Base-by-base conservation (phyloP, 2,329 filamentous ascomycete genomes). In the Hysterium pulicare region DNA sequence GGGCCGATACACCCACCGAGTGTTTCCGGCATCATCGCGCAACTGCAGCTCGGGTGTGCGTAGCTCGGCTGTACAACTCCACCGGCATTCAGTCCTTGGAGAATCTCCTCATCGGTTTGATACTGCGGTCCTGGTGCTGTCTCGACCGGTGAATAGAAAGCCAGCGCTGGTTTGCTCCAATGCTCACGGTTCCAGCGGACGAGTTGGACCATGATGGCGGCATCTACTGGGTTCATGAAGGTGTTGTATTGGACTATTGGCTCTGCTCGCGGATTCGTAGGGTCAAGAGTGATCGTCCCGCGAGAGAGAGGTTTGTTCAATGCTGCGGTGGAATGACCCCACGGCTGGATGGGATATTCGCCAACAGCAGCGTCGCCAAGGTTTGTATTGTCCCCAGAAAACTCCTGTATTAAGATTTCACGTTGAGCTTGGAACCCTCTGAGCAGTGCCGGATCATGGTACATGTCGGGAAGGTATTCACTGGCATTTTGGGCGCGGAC, bases 11-110 rank as follows among this genome's bases (percentile, higher is more conserved):
- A 56, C 1, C 59, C 61, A 15, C 61, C 63, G 33, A 48, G 13
- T 43, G 45, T 38, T 42, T 59, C 58, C 6, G 60, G 56, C 55
- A 65, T 53, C 63, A 65, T 67, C 9, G 61, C 53, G 44, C 55
- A 58, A 0, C 57, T 59, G 5, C 63, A 55, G 5, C 44, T 49
- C 8, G 62, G 56, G 41, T 68, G 64, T 5, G 59, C 52, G n/a
- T 59, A 50, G 1, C 49, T 57, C n/a, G 59, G 58, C 33, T n/a
- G 10, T n/a, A 48, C 48, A 34, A 62, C 15, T 26, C 45, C 52
- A 3, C 43, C 33, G 40, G 53, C 47, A 20, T 55, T 34, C 30
- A 49, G 41, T 28, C 40, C 49, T 4, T 52, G 45, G 32, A 63
- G 51, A 11, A 62, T 49, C 11, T 61, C 58, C 0, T 52, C 57